These are phyloP conservation scores for Boletus rubroflammeus DNA, from an alignment of 768 basidiomycete species.

Conservation along the genomic window DNA sequence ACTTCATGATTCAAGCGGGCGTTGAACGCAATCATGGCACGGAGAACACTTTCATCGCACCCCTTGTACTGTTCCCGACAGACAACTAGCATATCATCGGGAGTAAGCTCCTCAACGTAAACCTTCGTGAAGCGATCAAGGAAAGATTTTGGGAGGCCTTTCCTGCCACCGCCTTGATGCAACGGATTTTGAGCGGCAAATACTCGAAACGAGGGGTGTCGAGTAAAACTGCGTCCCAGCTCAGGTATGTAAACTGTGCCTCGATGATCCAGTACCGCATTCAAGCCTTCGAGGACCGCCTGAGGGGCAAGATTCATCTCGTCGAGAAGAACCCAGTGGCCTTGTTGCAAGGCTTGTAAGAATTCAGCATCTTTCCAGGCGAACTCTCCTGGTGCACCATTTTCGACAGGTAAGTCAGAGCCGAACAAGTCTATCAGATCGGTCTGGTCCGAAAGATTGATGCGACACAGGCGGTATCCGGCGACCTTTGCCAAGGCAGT, in stretches of 20 bases:
- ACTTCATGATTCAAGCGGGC: conserved; percentile 64
- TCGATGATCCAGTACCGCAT: conserved; percentile 93
- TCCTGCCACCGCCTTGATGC: conserved; percentile 93
- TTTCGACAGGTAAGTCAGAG: conserved; percentile 92
- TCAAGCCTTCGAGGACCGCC: conserved; percentile 93
- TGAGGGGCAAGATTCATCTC: conserved; percentile 99
- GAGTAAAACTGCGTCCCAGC: conserved; percentile 79
- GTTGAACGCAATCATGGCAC: conserved; percentile 83
- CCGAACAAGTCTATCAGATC: conserved; percentile 96
- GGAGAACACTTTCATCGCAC: conserved; percentile 50
- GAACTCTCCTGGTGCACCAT: conserved; percentile 87
- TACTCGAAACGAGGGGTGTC: conserved; percentile 92
- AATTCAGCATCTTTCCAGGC: conserved; percentile 98
- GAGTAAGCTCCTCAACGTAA: conserved; percentile 79
- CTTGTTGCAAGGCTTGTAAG: conserved; percentile 87
- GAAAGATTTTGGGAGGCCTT: conserved; percentile 96
- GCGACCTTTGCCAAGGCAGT: conserved; percentile 78
- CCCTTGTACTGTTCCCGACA: conserved; percentile 71
- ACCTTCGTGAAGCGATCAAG: conserved; percentile 99
- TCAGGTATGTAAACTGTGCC: conserved; percentile 95
- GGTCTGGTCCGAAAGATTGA: conserved; percentile 98
- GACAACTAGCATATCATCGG: conserved; percentile 73
- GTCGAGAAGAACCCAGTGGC: conserved; percentile 96
- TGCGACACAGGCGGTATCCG: conserved; percentile 79
- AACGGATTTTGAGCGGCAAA: conserved; percentile 98